Percentiles rank a stretch among this genome's conserved stretches.
These are phyloP conservation scores for Botrytis galanthina DNA, from an alignment of 2,329 filamentous ascomycete genomes.

Conservation along the genomic window DNA sequence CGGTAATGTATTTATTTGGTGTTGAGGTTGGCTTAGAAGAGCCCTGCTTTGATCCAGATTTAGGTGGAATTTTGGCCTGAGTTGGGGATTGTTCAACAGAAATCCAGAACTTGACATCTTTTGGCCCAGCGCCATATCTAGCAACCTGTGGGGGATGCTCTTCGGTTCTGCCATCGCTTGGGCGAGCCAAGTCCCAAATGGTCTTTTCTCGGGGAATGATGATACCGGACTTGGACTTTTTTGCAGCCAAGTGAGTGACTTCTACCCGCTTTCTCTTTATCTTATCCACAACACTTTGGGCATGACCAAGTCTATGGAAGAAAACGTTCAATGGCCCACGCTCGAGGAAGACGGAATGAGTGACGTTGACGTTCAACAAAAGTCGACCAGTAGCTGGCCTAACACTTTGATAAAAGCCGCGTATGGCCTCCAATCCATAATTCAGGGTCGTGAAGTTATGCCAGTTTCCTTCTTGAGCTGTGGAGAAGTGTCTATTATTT, in stretches of 20 bases:
- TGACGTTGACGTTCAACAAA: conserved; percentile 62
- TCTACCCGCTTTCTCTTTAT: conserved; percentile 44
- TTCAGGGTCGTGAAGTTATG: conserved; percentile 42
- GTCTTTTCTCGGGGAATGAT: conserved; percentile 44
- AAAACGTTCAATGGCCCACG: conserved; percentile 42
- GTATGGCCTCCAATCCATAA: conserved; percentile 53
- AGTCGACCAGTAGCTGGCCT: conserved; percentile 57
- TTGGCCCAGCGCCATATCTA: conserved; percentile 47
- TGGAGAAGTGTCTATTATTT: conserved; percentile 51
- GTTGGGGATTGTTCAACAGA: conserved; percentile 35
- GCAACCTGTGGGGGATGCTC: conserved; percentile 40
- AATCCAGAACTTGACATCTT: conserved; percentile 55
- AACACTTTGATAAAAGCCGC: conserved; percentile 62
- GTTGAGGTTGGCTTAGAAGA: conserved; percentile 34
- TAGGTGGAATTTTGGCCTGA: conserved; percentile 34
- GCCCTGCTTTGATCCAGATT: conserved; percentile 35
- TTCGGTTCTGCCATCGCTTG: conserved; percentile 39
- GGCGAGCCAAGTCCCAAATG: conserved; percentile 47
- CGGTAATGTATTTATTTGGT: conserved; percentile 48
- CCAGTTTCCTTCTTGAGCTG: conserved; percentile 34
- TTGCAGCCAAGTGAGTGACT: conserved; percentile 41
- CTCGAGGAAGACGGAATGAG: conserved; percentile 57
- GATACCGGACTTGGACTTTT: conserved; percentile 38
- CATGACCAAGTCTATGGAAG: conserved; percentile 38
- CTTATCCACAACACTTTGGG: conserved; percentile 29